Conservation (phyloP, 768 basidiomycete genomes). For the Holtermanniella nyarrowii region DNA sequence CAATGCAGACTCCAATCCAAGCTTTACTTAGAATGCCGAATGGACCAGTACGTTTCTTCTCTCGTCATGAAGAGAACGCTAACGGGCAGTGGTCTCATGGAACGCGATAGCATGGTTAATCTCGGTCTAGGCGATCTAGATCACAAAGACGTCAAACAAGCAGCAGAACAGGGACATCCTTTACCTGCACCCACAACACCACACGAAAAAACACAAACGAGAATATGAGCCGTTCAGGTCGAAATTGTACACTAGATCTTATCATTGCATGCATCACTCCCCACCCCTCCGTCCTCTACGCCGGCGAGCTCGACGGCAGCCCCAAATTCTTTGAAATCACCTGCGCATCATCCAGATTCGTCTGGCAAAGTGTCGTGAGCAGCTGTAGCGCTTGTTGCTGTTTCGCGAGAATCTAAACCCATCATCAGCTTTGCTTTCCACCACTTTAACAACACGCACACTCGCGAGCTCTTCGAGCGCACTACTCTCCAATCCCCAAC, state of each 20-base stretch:
- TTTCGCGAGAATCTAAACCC: conserved; percentile 16
- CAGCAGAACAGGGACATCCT: background rate
- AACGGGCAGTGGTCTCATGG: conserved; percentile 68
- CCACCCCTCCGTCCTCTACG: too few species aligned
- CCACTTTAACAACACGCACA: conserved; percentile 11
- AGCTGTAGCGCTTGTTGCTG: conserved; percentile 32
- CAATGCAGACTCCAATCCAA: conserved; percentile 64
- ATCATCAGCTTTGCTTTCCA: background rate
- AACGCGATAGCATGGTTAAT: conserved; percentile 74
- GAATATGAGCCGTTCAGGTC: background rate
- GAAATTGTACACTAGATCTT: background rate
- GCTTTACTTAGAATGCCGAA: conserved; percentile 75
- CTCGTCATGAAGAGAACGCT: conserved; percentile 1
- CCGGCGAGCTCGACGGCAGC: background rate
- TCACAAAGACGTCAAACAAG: conserved; percentile 5
- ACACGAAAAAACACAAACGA: background rate
- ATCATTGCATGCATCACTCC: background rate
- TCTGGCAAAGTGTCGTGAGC: conserved; percentile 15
- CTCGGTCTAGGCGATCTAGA: conserved; percentile 59
- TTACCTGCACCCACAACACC: background rate
- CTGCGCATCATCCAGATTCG: background rate
- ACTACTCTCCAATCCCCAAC: conserved; percentile 19
- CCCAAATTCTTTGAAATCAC: background rate
- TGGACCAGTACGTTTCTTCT: conserved; percentile 60
- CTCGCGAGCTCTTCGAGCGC: conserved; percentile 25